Conservation (phyloP, 2,329 filamentous ascomycete genomes). For the Ophiognomonia clavigignenti-juglandacearum region DNA sequence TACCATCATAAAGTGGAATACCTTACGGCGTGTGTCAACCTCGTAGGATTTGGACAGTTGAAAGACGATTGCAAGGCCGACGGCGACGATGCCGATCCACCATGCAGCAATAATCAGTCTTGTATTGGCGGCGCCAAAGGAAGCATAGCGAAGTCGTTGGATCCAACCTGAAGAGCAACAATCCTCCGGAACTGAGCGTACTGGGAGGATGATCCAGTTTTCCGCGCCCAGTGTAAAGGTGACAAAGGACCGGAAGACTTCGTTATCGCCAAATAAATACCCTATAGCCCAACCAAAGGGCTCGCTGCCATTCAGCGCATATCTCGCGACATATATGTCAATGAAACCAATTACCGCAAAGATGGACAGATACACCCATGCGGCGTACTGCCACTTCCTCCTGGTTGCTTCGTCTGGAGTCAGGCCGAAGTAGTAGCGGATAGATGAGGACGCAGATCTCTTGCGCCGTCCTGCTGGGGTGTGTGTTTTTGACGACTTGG, state of each 20-base stretch:
- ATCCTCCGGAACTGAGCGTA: slow-evolving; percentile 26
- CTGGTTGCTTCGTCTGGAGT: slow-evolving; percentile 71
- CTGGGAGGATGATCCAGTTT: slow-evolving; percentile 70
- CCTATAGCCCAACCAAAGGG: slow-evolving; percentile 90
- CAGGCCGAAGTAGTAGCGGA: slow-evolving; percentile 72
- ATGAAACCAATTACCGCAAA: slow-evolving; percentile 60
- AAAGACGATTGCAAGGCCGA: slow-evolving; percentile 72
- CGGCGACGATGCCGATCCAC: slow-evolving; percentile 63
- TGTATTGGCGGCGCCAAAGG: slow-evolving; percentile 72
- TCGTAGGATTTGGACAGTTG: slow-evolving; percentile 72
- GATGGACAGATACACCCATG: slow-evolving; percentile 69
- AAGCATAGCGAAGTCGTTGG: slow-evolving; percentile 57
- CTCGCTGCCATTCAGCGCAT: slow-evolving; percentile 68
- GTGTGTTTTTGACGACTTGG: slow-evolving; percentile 38
- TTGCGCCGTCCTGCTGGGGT: slow-evolving; percentile 64
- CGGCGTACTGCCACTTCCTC: slow-evolving; percentile 80
- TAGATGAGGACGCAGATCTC: slow-evolving; percentile 56
- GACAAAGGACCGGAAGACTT: slow-evolving; percentile 66
- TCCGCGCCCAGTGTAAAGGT: slow-evolving; percentile 55
- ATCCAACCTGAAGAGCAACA: slow-evolving; percentile 54
- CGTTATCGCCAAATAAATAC: slow-evolving; percentile 79
- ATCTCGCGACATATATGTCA: slow-evolving; percentile 60
- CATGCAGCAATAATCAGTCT: slow-evolving; percentile 74
- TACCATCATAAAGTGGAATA: slow-evolving; percentile 99
- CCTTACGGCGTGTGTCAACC: slow-evolving; percentile 92